Conservation (phyloP, 768 basidiomycete species). For the Podaxis sp. region DNA sequence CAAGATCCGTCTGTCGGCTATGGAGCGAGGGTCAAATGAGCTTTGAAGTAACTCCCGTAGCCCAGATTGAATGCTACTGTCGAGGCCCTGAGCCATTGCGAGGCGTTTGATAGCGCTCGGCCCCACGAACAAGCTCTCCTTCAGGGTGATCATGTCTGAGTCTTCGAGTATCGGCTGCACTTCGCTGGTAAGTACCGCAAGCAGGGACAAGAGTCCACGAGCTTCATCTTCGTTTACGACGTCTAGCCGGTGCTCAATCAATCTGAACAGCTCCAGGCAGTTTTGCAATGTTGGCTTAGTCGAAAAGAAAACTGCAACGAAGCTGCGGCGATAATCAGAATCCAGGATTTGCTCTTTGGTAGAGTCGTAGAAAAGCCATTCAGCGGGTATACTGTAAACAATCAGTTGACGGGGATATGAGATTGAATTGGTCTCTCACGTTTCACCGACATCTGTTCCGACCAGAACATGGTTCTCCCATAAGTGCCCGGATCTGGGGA, state of each 20-base stretch:
- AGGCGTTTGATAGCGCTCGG: constrained; percentile 32
- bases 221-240: constrained; percentile 20
- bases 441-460: neutral
- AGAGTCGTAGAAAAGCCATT: constrained; percentile 11
- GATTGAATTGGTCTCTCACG: neutral
- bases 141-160: constrained; percentile 35
- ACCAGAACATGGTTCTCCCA: constrained; percentile 5
- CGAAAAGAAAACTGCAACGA: constrained; percentile 4
- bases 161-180: constrained; percentile 27
- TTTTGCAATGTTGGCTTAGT: neutral
- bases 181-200: constrained; percentile 36
- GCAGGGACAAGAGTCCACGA: constrained; percentile 34
- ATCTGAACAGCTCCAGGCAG: constrained; percentile 19
- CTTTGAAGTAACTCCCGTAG: constrained; percentile 39
- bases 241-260: constrained; percentile 15
- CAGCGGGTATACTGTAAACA: neutral
- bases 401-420: neutral
- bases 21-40: constrained; percentile 35
- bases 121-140: constrained; percentile 38
- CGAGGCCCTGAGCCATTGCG: constrained; percentile 30
- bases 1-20: constrained; percentile 39
- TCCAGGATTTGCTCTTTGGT: constrained; percentile 8
- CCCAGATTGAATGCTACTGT: constrained; percentile 40
- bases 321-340: constrained; percentile 2
- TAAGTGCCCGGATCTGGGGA: constrained; percentile 6